A percentile compares a stretch with the other conserved stretches of the same genome.
Evolutionary conservation across 352 stramenopile species (phyloP).

Genomic region (Blastocystis sp.): DNA sequence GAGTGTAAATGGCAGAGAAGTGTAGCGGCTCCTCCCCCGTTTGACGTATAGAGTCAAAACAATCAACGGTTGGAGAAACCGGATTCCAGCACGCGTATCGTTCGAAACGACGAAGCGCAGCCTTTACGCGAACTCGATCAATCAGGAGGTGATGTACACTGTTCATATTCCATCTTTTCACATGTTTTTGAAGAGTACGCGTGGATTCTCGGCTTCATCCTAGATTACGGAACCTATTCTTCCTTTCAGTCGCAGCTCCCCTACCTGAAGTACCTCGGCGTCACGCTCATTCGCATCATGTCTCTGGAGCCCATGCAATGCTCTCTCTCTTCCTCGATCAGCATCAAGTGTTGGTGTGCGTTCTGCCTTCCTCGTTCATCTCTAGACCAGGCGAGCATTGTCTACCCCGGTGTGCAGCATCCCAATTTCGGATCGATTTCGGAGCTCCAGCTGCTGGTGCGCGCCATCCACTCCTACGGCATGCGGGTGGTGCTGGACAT

Average conservation of each 20-base stretch:
- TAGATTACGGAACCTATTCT: conserved; percentile 19
- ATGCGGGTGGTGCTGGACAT: conserved; percentile 33
- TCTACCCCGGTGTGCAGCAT: conserved; percentile 25
- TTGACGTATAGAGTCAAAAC: neutral
- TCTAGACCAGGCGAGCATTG: conserved; percentile 7
- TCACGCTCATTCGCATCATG: conserved; percentile 50
- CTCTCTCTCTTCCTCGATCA: neutral
- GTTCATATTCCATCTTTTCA: conserved; percentile 42
- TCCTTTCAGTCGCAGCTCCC: neutral
- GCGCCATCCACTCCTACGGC: neutral
- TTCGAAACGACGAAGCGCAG: neutral
- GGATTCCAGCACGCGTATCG: neutral
- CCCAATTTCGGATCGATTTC: neutral
- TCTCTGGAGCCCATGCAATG: conserved; percentile 8
- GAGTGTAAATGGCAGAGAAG: conserved; percentile 12
- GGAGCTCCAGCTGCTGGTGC: neutral
- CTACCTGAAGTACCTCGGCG: conserved; percentile 12
- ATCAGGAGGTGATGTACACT: conserved; percentile 24
- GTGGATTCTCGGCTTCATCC: neutral
- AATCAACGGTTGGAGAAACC: neutral
- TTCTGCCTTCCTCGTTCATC: neutral
- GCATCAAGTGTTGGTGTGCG: conserved; percentile 17
- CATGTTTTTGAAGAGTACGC: neutral
- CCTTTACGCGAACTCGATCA: neutral
- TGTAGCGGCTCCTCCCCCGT: neutral